phyloP scores from a whole-genome alignment of 768 basidiomycete species.

The Pleurotus tuber-regium region DNA sequence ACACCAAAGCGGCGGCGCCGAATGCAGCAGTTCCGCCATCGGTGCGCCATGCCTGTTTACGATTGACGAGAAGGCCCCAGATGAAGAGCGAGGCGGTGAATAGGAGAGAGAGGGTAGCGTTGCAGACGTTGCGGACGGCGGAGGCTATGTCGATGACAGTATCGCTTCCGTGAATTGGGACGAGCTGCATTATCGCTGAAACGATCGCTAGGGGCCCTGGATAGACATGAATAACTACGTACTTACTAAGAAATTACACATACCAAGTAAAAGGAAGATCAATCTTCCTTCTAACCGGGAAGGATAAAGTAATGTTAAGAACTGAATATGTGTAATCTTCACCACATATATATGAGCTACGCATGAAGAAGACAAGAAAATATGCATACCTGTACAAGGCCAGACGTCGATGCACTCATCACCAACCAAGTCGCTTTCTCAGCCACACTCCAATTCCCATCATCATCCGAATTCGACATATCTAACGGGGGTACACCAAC shows the following conservation, averaged over 20 bases:
- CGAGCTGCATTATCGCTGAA: constrained; percentile 80
- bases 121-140: constrained; percentile 90
- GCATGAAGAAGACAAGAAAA: not conserved
- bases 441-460: constrained; percentile 54
- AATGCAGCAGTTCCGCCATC: constrained; percentile 97
- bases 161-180: constrained; percentile 54
- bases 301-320: constrained; percentile 92
- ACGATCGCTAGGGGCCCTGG: constrained; percentile 81
- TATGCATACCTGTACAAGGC: constrained; percentile 74
- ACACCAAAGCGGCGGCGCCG: constrained; percentile 75
- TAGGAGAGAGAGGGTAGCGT: constrained; percentile 92
- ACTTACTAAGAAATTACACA: too few species aligned
- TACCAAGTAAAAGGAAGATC: constrained; percentile 81
- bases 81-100: constrained; percentile 88
- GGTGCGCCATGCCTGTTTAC: constrained; percentile 89
- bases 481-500: constrained; percentile 64
- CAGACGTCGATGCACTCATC: constrained; percentile 84
- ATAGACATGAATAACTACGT: constrained; percentile 17
- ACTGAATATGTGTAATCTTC: constrained; percentile 96
- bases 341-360: not conserved
- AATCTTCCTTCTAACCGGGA: constrained; percentile 84
- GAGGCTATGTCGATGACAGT: constrained; percentile 54
- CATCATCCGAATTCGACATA: constrained; percentile 21
- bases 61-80: constrained; percentile 92
- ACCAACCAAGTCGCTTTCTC: constrained; percentile 79